These are phyloP conservation scores for Fusarium annulatum DNA, from an alignment of 2,329 filamentous ascomycete genomes.

Conservation along the genomic window DNA sequence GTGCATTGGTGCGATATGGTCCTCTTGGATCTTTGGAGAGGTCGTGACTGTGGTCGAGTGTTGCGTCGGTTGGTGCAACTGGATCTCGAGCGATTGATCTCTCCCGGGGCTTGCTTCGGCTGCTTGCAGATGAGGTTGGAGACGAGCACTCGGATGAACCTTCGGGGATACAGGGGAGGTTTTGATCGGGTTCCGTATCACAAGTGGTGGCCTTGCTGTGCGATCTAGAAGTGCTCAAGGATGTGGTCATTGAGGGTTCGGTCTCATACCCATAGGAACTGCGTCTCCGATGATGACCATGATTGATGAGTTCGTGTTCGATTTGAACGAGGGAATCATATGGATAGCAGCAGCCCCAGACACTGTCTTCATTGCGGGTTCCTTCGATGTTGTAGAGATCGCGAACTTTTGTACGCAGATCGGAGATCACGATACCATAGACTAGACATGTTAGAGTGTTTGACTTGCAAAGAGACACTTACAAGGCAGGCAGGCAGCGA, in stretches of 20 bases:
- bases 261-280: constrained; percentile 33
- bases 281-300: constrained; percentile 39
- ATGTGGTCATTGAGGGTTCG: constrained; percentile 38
- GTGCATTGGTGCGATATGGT: background rate
- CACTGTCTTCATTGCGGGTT: constrained; percentile 35
- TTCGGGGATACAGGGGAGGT: constrained; percentile 36
- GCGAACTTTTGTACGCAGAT: constrained; percentile 48
- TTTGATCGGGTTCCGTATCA: background rate
- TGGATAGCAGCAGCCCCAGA: constrained; percentile 46
- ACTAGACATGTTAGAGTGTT: constrained; percentile 37
- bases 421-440: constrained; percentile 46
- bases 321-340: constrained; percentile 42
- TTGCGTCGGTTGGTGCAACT: constrained; percentile 17
- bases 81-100: constrained; percentile 25
- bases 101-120: constrained; percentile 19
- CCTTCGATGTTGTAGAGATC: constrained; percentile 50
- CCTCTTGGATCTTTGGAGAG: constrained; percentile 22
- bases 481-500: constrained; percentile 45
- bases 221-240: constrained; percentile 3
- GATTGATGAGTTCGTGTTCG: constrained; percentile 49
- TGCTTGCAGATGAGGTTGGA: constrained; percentile 1
- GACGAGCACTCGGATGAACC: constrained; percentile 16
- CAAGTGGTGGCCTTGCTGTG: constrained; percentile 4
- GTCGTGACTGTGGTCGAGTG: constrained; percentile 13
- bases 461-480: background rate